phyloP scores from a whole-genome alignment of 768 basidiomycete genomes.

The Mycena amicta region DNA sequence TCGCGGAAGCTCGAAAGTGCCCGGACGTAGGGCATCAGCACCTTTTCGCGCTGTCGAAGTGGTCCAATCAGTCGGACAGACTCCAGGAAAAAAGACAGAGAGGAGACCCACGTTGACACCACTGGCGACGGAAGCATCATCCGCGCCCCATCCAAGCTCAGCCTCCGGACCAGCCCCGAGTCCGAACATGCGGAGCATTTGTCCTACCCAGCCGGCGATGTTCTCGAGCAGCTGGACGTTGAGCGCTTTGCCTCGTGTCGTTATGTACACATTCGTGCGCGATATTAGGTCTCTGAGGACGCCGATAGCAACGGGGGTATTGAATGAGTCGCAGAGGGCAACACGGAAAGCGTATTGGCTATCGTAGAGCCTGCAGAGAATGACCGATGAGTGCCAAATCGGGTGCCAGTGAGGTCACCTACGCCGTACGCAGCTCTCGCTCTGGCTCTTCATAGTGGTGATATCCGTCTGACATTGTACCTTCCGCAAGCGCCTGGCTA shows the following conservation, averaged over 20 bases:
- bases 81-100: conserved; percentile 3
- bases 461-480: conserved; percentile 54
- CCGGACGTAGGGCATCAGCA: conserved; percentile 87
- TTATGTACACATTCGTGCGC: conserved; percentile 87
- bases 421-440: conserved; percentile 68
- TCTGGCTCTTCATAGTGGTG: conserved; percentile 73
- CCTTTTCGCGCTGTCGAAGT: conserved; percentile 68
- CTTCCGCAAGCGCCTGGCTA: conserved; percentile 51
- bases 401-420: conserved; percentile 20
- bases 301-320: conserved; percentile 83
- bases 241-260: conserved; percentile 54
- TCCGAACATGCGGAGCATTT: conserved; percentile 79
- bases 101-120: conserved; percentile 53
- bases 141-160: conserved; percentile 88
- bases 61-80: conserved; percentile 14
- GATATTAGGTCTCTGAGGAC: conserved; percentile 81
- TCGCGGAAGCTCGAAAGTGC: conserved; percentile 90
- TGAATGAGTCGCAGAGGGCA: conserved; percentile 95
- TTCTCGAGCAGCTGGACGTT: conserved; percentile 68
- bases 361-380: conserved; percentile 60
- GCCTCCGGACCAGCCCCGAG: conserved; percentile 66
- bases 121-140: conserved; percentile 42
- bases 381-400: conserved; percentile 12
- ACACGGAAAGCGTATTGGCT: conserved; percentile 78
- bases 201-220: conserved; percentile 67